Conservation (phyloP, 2,329 filamentous ascomycete species). For the Scortechinia acanthostroma region DNA sequence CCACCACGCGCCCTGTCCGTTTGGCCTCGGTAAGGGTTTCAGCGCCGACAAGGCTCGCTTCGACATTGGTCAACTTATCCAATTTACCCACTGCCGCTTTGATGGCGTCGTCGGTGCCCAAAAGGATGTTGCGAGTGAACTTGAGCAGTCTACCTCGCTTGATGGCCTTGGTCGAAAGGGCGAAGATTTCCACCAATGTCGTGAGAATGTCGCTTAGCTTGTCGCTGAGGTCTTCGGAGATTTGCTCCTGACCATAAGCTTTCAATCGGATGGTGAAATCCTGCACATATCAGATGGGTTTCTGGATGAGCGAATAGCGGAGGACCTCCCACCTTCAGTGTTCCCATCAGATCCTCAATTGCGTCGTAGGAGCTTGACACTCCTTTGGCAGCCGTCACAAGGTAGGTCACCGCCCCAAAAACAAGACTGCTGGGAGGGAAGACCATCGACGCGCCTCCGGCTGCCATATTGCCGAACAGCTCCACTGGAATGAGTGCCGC, state of each 20-base stretch:
- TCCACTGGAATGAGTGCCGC: constrained; percentile 21
- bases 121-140: constrained; percentile 27
- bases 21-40: constrained; percentile 25
- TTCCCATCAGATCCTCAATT: no score
- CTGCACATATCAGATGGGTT: constrained; percentile 30
- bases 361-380: no score
- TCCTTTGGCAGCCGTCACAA: no score
- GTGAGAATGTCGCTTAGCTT: constrained; percentile 32
- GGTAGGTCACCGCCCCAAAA: constrained; percentile 32
- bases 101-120: constrained; percentile 28
- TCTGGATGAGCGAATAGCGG: constrained; percentile 33
- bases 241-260: constrained; percentile 26
- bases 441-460: constrained; percentile 22
- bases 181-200: constrained; percentile 33
- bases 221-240: constrained; percentile 24
- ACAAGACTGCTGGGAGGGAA: constrained; percentile 31
- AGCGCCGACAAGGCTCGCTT: constrained; percentile 31
- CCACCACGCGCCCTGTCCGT: no score
- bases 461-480: constrained; percentile 24
- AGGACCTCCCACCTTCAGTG: constrained; percentile 33
- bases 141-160: constrained; percentile 27
- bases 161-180: constrained; percentile 30
- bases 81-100: constrained; percentile 28
- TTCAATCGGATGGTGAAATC: constrained; percentile 31
- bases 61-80: constrained; percentile 27